Evolutionary conservation across 23 red algal genomes (phyloP).

Genomic region (Gracilaria gracilis): DNA sequence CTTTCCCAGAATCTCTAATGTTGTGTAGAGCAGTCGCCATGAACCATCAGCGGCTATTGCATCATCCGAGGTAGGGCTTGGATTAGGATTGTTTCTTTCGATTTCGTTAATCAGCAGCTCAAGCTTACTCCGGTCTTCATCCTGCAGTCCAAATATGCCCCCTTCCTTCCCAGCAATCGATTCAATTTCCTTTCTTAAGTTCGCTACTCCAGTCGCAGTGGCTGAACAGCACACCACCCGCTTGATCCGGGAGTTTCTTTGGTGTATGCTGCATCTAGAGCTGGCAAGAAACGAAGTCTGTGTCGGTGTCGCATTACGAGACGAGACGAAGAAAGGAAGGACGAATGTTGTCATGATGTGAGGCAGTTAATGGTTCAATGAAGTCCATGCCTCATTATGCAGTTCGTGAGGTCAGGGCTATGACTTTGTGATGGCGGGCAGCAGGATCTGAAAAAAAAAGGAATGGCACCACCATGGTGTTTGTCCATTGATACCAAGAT

Average conservation of each 20-base stretch:
- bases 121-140: conserved; percentile 30
- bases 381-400: too few relatives aligned
- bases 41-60: conserved; percentile 40
- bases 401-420: too few relatives aligned
- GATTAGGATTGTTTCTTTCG: conserved; percentile 25
- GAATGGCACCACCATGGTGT: too few relatives aligned
- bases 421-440: too few relatives aligned
- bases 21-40: conserved; percentile 88
- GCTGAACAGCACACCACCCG: conserved; percentile 10
- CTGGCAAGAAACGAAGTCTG: not conserved
- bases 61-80: conserved; percentile 36
- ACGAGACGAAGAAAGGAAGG: not conserved
- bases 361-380: not conserved
- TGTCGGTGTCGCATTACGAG: not conserved
- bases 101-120: conserved; percentile 3
- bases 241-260: not conserved
- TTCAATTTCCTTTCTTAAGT: conserved; percentile 42
- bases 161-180: conserved; percentile 48
- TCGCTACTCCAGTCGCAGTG: not conserved
- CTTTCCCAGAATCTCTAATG: conserved; percentile 73
- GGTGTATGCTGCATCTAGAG: not conserved
- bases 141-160: conserved; percentile 86
- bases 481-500: too few relatives aligned
- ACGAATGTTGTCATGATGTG: not conserved
- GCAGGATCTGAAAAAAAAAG: too few relatives aligned